Conservation (phyloP, 2,329 filamentous ascomycete genomes). For the Sphaerostilbella broomeana region DNA sequence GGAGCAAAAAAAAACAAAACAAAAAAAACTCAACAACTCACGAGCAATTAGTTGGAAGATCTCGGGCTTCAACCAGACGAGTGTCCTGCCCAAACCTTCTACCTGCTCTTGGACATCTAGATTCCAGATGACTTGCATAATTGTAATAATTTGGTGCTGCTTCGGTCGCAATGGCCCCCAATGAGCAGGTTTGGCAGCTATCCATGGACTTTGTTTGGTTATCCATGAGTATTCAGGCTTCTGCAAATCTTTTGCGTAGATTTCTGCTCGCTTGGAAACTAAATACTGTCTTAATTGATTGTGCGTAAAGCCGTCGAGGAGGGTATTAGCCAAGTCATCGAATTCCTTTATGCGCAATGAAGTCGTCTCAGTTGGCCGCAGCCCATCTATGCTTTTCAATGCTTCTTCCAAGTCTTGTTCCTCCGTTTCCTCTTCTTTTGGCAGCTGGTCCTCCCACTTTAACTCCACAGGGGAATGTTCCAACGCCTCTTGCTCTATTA, state of each 20-base stretch:
- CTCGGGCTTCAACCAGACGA: conserved; percentile 32
- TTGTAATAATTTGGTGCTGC: conserved; percentile 31
- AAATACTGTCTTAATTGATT: conserved; percentile 41
- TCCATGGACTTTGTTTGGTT: conserved; percentile 35
- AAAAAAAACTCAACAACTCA: no score
- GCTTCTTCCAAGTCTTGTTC: conserved; percentile 29
- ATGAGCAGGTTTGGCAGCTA: conserved; percentile 23
- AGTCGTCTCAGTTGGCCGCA: conserved; percentile 37
- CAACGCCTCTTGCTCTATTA: conserved; percentile 17
- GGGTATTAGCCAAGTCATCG: conserved; percentile 29
- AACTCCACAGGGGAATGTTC: conserved; percentile 14
- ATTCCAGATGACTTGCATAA: conserved; percentile 46
- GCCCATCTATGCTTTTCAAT: conserved; percentile 40
- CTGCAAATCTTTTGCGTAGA: background rate
- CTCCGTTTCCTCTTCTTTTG: conserved; percentile 20
- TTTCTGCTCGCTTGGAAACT: conserved; percentile 2
- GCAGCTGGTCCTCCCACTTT: conserved; percentile 28
- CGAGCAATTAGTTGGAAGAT: conserved; percentile 41
- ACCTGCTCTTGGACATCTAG: conserved; percentile 41
- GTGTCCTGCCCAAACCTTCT: conserved; percentile 35
- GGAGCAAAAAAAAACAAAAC: no score
- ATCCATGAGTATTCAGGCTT: conserved; percentile 36
- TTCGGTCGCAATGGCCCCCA: conserved; percentile 28
- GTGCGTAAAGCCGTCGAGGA: conserved; percentile 41
- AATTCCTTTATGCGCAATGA: conserved; percentile 36